Base-by-base conservation (phyloP, 345 rosid genomes). In the Lepidium sativum region DNA sequence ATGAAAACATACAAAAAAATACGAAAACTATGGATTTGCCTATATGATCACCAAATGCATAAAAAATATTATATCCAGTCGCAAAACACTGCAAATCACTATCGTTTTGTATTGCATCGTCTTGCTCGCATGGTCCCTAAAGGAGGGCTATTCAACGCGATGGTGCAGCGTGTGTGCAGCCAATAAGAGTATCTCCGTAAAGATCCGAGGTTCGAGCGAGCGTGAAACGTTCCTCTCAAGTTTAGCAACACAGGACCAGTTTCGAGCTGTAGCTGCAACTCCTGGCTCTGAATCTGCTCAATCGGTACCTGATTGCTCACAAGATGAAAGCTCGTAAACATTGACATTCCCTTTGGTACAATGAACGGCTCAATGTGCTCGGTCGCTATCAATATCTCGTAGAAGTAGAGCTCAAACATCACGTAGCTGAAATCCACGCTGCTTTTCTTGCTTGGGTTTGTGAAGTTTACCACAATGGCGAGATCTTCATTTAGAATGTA, bases 371-470 rank as follows among this genome's bases (percentile, higher is more conserved):
- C 82, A 1, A 94, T 75, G 63, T 75, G 84, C 45, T 88, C 87
- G 0, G 88, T 77, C 0, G 95, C 92, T 14, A 94, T 81, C 20
- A 77, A 75, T 11, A 81, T 80, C 52, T 59, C 73, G 60, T 85
- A 86, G 16, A 82, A 82, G 77, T 78, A 87, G 31, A 92, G 85
- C 74, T 89, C 87, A 21, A 75, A 63, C 57, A 45, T 75, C 66
- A 85, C 68, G 48, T 51, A 78, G 76, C 80, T 82, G 84, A 88
- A 94, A 45, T 86, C 97, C 51, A 88, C 79, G 0, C 70, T 77
- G 58, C 82, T 86, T 70, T 85, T 90, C 76, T 72, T 82, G 84
- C 88, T 90, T 2, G 92, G 91, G 65, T 94, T 94, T 29, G 95
- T 87, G 92, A 90, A 84, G 78, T 94, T 94, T 3, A 82, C 85